Evolutionary conservation across 1,284 basidiomycete genomes (phyloP).

Genomic region (Lentinus polychrous): DNA sequence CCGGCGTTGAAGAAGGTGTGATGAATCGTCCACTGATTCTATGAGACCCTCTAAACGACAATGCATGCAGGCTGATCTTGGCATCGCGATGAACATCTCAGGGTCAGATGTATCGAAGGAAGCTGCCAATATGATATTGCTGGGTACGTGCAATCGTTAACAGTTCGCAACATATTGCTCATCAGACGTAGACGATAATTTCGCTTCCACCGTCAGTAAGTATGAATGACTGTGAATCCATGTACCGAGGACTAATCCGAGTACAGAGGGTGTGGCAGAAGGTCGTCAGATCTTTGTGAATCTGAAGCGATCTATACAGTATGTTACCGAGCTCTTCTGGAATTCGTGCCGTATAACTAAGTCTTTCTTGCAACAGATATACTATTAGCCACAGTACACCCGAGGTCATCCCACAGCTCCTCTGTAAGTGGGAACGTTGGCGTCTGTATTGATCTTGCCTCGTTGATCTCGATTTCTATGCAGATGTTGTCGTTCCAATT

Average conservation of each 20-base stretch:
- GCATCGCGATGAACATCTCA: slow-evolving; percentile 71
- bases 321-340: slow-evolving; percentile 11
- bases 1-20: slow-evolving; percentile 57
- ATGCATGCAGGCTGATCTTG: slow-evolving; percentile 46
- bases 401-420: slow-evolving; percentile 60
- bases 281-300: slow-evolving; percentile 66
- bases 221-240: slow-evolving; percentile 15
- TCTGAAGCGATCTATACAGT: slow-evolving; percentile 65
- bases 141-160: slow-evolving; percentile 32
- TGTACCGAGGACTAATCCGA: not conserved
- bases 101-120: slow-evolving; percentile 71
- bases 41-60: not conserved
- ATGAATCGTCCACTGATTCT: not conserved
- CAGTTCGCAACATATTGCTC: slow-evolving; percentile 4
- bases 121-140: slow-evolving; percentile 67
- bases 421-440: slow-evolving; percentile 35
- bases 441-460: not conserved
- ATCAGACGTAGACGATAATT: slow-evolving; percentile 48
- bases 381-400: slow-evolving; percentile 65
- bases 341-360: not conserved
- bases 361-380: slow-evolving; percentile 30
- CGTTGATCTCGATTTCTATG: not conserved
- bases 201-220: slow-evolving; percentile 63
- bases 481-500: slow-evolving; percentile 62
- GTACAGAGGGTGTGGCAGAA: slow-evolving; percentile 56